Conservation (phyloP, 768 basidiomycete genomes). For the Mycena sanguinolenta region DNA sequence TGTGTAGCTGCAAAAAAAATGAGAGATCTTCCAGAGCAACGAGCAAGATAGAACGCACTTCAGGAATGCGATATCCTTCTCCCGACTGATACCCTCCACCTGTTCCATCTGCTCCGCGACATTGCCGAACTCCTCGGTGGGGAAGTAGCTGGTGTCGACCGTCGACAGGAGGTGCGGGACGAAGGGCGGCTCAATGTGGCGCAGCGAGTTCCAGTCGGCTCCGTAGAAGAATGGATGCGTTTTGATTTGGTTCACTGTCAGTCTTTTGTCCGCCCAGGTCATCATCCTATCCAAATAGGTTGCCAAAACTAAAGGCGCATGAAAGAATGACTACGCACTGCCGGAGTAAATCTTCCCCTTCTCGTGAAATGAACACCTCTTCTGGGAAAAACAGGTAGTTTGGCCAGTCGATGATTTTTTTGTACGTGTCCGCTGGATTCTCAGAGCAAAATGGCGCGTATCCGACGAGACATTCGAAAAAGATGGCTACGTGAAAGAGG, state of each 20-base stretch:
- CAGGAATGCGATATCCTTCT: constrained; percentile 78
- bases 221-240: constrained; percentile 94
- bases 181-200: constrained; percentile 95
- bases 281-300: constrained; percentile 73
- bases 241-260: constrained; percentile 90
- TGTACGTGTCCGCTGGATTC: constrained; percentile 97
- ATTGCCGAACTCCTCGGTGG: constrained; percentile 90
- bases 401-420: constrained; percentile 98
- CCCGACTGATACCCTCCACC: constrained; percentile 73
- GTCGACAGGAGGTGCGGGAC: constrained; percentile 89
- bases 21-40: neutral
- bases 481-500: constrained; percentile 71
- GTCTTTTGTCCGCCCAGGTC: constrained; percentile 81
- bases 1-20: constrained; percentile 70
- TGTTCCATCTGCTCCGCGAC: constrained; percentile 70
- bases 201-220: constrained; percentile 93
- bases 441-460: constrained; percentile 99
- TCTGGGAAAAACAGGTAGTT: constrained; percentile 94
- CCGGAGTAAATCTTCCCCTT: constrained; percentile 91
- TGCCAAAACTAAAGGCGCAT: constrained; percentile 26
- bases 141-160: constrained; percentile 78
- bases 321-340: constrained; percentile 61
- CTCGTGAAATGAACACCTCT: constrained; percentile 92
- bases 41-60: constrained; percentile 59
- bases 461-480: constrained; percentile 98